Conservation (phyloP, 352 stramenopile species). For the Sclerospora graminicola region DNA sequence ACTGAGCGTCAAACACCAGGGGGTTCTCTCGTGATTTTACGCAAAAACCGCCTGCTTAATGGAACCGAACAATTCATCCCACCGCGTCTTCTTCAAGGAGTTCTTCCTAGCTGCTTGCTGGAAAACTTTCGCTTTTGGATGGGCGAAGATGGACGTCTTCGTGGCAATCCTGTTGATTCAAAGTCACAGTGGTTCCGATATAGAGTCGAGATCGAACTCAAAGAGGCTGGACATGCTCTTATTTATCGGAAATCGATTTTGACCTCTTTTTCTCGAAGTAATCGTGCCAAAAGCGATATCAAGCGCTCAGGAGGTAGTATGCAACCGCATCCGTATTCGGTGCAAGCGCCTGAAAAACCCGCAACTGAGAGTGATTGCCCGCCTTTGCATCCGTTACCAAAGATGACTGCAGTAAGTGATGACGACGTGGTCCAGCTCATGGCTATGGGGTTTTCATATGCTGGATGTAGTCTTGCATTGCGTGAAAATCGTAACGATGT, state of each 20-base stretch:
- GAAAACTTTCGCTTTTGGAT: slow-evolving; percentile 97
- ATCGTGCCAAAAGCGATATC: slow-evolving; percentile 14
- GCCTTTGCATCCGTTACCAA: slow-evolving; percentile 1
- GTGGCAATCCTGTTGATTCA: slow-evolving; percentile 86
- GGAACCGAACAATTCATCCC: slow-evolving; percentile 86
- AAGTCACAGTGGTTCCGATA: slow-evolving; percentile 87
- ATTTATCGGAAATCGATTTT: slow-evolving; percentile 58
- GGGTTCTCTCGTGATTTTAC: slow-evolving; percentile 87
- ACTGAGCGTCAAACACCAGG: slow-evolving; percentile 47
- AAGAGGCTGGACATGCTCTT: slow-evolving; percentile 24
- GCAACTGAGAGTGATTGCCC: slow-evolving; percentile 3
- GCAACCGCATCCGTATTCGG: slow-evolving; percentile 36
- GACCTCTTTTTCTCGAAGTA: slow-evolving; percentile 58
- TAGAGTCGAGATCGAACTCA: slow-evolving; percentile 65
- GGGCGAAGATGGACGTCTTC: slow-evolving; percentile 90
- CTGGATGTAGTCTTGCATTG: slow-evolving; percentile 57
- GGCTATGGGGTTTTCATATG: slow-evolving; percentile 85
- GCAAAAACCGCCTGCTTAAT: slow-evolving; percentile 52
- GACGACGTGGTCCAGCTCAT: slow-evolving; percentile 84
- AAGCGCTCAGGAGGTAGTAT: slow-evolving; percentile 10
- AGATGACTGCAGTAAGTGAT: slow-evolving; percentile 37
- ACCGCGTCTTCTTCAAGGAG: slow-evolving; percentile 87
- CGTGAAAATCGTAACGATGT: slow-evolving; percentile 58
- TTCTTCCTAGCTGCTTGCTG: slow-evolving; percentile 90
- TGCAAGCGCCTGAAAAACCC: slow-evolving; percentile 3